Percentiles rank a stretch among this genome's conserved stretches.
Evolutionary conservation across 805 yeast genomes (phyloP).

Genomic region (Candida koratica): DNA sequence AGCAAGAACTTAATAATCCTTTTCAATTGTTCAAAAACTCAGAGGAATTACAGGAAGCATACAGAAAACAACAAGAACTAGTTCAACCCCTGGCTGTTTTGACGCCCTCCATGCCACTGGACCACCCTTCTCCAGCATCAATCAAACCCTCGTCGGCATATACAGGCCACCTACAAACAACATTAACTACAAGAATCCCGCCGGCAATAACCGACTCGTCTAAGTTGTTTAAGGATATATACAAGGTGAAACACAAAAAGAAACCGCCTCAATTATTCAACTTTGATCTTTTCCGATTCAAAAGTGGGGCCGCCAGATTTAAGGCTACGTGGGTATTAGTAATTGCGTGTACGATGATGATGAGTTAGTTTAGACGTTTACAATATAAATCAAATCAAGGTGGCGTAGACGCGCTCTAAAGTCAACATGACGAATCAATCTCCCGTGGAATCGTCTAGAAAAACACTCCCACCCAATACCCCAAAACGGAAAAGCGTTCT

Average conservation of each 20-base stretch:
- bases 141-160: background rate
- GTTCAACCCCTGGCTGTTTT: too few relatives aligned
- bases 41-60: conserved; percentile 13
- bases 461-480: too few relatives aligned
- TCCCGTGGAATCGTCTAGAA: too few relatives aligned
- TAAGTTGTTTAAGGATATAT: conserved; percentile 1
- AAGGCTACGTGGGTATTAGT: background rate
- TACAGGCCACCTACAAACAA: too few relatives aligned
- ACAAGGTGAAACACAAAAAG: background rate
- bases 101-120: background rate
- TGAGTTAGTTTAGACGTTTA: too few relatives aligned
- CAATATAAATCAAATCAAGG: background rate
- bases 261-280: conserved; percentile 4
- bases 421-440: too few relatives aligned
- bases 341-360: too few relatives aligned
- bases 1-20: conserved; percentile 8
- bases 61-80: conserved; percentile 12
- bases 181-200: background rate
- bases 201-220: background rate
- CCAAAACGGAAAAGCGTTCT: conserved; percentile 17
- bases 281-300: conserved; percentile 4
- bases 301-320: background rate
- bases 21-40: conserved; percentile 14
- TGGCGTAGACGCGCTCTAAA: too few relatives aligned
- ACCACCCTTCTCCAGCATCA: background rate